Percentiles rank a stretch among this genome's conserved stretches.
Evolutionary conservation across 108 stramenopile genomes (phyloP).

Genomic region (Parietichytrium sp.): DNA sequence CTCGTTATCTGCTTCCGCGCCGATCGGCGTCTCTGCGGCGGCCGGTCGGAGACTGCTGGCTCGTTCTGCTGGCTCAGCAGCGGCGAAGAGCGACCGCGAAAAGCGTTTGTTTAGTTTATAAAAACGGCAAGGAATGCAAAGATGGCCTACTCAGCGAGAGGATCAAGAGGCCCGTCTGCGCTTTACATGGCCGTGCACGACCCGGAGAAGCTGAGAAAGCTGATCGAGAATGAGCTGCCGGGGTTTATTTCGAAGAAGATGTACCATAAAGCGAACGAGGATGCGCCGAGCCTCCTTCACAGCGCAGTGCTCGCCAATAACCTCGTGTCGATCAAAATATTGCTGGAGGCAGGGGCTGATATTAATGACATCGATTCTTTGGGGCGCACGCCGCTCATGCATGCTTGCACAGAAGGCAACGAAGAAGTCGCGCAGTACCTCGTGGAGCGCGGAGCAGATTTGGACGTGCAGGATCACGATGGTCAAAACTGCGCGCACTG

Average conservation of each 20-base stretch:
- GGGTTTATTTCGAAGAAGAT: neutral
- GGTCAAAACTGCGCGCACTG: slow-evolving; percentile 21
- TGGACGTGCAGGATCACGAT: neutral
- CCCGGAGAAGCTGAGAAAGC: neutral
- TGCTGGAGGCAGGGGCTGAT: slow-evolving; percentile 23
- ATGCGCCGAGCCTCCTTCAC: neutral
- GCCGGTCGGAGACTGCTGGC: no score
- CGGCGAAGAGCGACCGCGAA: no score
- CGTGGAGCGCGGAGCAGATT: neutral
- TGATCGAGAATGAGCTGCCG: slow-evolving; percentile 11
- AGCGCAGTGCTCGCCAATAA: slow-evolving; percentile 14
- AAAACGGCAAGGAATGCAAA: no score
- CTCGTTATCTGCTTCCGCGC: no score
- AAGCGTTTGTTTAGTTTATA: no score
- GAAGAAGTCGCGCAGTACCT: neutral
- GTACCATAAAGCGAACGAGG: neutral
- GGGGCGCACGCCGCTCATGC: neutral
- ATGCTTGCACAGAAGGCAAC: slow-evolving; percentile 28
- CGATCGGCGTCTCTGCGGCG: no score
- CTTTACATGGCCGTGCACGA: slow-evolving; percentile 26
- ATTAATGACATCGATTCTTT: slow-evolving; percentile 5
- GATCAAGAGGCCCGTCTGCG: no score
- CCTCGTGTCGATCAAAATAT: neutral
- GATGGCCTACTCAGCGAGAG: no score
- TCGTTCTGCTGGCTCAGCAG: no score